Evolutionary conservation across 495 filamentous ascomycete species (phyloP).

Genomic region (Penicillium argentinense): DNA sequence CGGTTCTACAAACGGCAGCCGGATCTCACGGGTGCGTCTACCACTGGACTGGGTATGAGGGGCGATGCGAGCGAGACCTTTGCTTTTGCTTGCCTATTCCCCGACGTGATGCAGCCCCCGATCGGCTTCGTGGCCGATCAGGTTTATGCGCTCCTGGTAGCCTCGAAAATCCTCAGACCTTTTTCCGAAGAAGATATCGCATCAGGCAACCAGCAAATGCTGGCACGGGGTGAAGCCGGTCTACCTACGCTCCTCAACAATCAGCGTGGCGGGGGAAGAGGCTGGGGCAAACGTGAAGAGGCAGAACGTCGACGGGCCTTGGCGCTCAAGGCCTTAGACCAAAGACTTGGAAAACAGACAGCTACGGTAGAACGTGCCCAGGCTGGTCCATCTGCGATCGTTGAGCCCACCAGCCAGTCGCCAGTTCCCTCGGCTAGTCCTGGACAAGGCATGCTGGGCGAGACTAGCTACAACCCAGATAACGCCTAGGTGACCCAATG

Average conservation of each 20-base stretch:
- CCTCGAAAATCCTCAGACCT: slow-evolving; percentile 74
- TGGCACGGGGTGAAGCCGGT: slow-evolving; percentile 64
- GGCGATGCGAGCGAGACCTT: slow-evolving; percentile 97
- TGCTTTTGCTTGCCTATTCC: slow-evolving; percentile 92
- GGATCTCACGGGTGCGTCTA: slow-evolving; percentile 53
- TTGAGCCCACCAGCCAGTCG: slow-evolving; percentile 44
- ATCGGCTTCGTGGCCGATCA: slow-evolving; percentile 70
- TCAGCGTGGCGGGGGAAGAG: slow-evolving; percentile 37
- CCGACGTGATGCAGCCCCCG: slow-evolving; percentile 77
- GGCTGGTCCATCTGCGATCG: slow-evolving; percentile 27
- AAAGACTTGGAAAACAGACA: slow-evolving; percentile 80
- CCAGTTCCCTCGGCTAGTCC: slow-evolving; percentile 31
- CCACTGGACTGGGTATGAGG: slow-evolving; percentile 51
- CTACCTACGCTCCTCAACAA: slow-evolving; percentile 60
- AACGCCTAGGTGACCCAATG: slow-evolving; percentile 38
- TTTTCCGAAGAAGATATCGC: slow-evolving; percentile 86
- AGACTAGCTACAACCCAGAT: slow-evolving; percentile 69
- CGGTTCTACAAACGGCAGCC: slow-evolving; percentile 91
- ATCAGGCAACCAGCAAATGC: slow-evolving; percentile 71
- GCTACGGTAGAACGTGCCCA: slow-evolving; percentile 57
- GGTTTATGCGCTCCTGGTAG: slow-evolving; percentile 71
- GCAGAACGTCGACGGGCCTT: slow-evolving; percentile 87
- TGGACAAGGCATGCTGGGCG: slow-evolving; percentile 57
- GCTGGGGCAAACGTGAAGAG: slow-evolving; percentile 71
- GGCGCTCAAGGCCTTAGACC: slow-evolving; percentile 88